Percentiles rank a stretch among this genome's conserved stretches.
Evolutionary conservation across 192 early-diverging fungal species (phyloP).

Genomic region (Coemansia erecta): DNA sequence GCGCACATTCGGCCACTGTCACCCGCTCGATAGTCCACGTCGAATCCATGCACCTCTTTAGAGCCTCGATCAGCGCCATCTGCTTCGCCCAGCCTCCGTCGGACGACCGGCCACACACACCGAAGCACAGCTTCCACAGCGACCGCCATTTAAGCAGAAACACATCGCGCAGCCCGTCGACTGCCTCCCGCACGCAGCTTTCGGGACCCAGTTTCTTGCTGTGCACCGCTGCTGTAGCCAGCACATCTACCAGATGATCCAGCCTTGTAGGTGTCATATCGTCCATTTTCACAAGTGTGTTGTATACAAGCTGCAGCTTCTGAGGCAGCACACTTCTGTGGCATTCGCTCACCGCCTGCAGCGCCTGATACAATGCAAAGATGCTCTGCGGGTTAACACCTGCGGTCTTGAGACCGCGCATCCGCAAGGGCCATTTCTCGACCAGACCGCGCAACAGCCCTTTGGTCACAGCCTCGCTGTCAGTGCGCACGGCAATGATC

Average conservation of each 20-base stretch:
- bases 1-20: slow-evolving; percentile 19
- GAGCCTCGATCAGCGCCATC: slow-evolving; percentile 10
- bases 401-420: neutral
- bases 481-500: slow-evolving; percentile 21
- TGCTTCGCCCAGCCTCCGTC: slow-evolving; percentile 20
- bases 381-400: slow-evolving; percentile 2
- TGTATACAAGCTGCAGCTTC: slow-evolving; percentile 15
- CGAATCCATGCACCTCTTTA: slow-evolving; percentile 8
- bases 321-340: slow-evolving; percentile 15
- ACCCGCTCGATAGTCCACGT: slow-evolving; percentile 11
- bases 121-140: slow-evolving; percentile 36
- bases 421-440: slow-evolving; percentile 29
- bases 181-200: slow-evolving; percentile 13
- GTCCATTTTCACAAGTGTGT: neutral
- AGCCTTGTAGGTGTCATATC: slow-evolving; percentile 1
- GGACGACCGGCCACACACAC: neutral
- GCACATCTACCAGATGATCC: slow-evolving; percentile 21
- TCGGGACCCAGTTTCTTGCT: neutral
- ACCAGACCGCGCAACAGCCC: slow-evolving; percentile 13
- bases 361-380: slow-evolving; percentile 25
- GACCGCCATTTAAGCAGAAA: slow-evolving; percentile 27
- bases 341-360: slow-evolving; percentile 31
- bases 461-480: slow-evolving; percentile 11
- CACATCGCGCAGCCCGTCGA: slow-evolving; percentile 17
- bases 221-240: slow-evolving; percentile 15